Conservation (phyloP, 306 rosid genomes). For the Cyamopsis tetragonoloba region DNA sequence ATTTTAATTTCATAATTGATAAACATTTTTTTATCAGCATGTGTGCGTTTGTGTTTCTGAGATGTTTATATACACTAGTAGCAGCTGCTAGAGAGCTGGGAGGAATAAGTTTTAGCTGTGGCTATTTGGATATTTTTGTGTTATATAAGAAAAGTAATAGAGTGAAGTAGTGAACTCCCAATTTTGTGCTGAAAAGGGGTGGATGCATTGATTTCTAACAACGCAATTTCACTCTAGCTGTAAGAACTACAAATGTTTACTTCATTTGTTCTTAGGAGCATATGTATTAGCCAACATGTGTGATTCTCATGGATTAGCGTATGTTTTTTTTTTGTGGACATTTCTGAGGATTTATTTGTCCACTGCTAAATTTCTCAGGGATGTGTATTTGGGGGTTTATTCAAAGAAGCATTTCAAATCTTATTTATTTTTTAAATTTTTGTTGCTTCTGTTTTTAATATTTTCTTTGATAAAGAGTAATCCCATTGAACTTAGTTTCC, state of each 20-base stretch:
- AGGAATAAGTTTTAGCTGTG: background rate
- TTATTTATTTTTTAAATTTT: background rate
- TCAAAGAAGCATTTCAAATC: background rate
- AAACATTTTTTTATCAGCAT: background rate
- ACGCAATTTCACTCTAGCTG: background rate
- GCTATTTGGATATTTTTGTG: background rate
- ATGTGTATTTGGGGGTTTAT: background rate
- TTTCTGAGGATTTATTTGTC: background rate
- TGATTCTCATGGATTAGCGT: background rate
- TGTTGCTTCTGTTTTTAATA: background rate
- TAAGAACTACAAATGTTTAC: background rate
- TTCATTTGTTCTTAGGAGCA: background rate
- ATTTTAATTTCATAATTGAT: background rate
- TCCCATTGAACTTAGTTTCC: conserved; percentile 49
- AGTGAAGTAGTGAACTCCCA: background rate
- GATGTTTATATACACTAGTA: no score
- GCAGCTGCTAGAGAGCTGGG: background rate
- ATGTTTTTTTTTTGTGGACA: background rate
- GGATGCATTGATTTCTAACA: background rate
- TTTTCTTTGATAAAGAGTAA: conserved; percentile 8
- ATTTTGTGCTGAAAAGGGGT: background rate
- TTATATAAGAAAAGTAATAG: background rate
- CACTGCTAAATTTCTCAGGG: background rate
- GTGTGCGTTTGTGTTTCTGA: no score
- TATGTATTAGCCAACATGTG: background rate